Percentiles rank a stretch among this genome's conserved stretches.
phyloP scores from a whole-genome alignment of 192 early-diverging fungal species.

The Radiomyces spectabilis region DNA sequence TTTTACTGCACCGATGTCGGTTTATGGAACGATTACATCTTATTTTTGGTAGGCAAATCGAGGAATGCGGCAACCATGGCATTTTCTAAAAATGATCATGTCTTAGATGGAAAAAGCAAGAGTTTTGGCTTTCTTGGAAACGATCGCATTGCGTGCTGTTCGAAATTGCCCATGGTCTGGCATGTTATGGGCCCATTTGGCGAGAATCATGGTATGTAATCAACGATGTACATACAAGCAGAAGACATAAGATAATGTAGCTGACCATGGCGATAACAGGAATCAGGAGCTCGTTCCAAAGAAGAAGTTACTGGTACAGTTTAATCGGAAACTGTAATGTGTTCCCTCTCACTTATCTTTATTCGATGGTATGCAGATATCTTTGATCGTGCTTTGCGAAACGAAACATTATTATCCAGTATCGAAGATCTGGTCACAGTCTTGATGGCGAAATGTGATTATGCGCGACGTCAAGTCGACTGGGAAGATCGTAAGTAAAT shows the following conservation, averaged over 20 bases:
- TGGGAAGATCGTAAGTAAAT: slow-evolving; percentile 25
- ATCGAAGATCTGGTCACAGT: slow-evolving; percentile 31
- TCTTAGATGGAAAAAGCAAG: slow-evolving; percentile 26
- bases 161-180: slow-evolving; percentile 73
- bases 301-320: slow-evolving; percentile 1
- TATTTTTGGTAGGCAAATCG: slow-evolving; percentile 47
- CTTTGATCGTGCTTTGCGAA: slow-evolving; percentile 18
- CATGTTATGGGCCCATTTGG: slow-evolving; percentile 49
- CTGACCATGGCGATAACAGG: slow-evolving; percentile 3
- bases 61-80: too few species aligned
- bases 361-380: slow-evolving; percentile 11
- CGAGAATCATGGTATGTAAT: slow-evolving; percentile 24
- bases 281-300: background rate
- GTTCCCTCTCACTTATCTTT: background rate
- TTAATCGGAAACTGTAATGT: background rate
- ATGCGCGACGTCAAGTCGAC: slow-evolving; percentile 24
- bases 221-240: background rate
- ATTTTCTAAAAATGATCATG: too few species aligned
- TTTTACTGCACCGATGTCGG: slow-evolving; percentile 49
- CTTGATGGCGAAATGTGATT: slow-evolving; percentile 27
- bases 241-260: background rate
- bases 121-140: slow-evolving; percentile 22
- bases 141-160: slow-evolving; percentile 41
- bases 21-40: slow-evolving; percentile 64
- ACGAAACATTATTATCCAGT: slow-evolving; percentile 9